Base-by-base conservation (phyloP, 495 filamentous ascomycete species). In the Patellaria atrata region DNA sequence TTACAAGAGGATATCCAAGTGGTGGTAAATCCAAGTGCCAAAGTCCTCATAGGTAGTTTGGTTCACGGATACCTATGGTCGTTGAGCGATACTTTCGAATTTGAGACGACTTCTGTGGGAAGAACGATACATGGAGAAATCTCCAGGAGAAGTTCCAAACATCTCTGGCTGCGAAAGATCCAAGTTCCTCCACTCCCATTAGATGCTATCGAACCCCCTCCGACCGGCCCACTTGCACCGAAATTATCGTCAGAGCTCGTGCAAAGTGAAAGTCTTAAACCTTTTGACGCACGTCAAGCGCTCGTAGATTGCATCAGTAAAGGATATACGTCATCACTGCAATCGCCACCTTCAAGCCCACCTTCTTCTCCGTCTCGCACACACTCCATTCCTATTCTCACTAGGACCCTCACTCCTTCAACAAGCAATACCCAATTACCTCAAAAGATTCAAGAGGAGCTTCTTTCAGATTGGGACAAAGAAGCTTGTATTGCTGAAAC, bases 41-140 rank as follows among this genome's bases (percentile, higher is more conserved):
- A 83, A 45, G 64, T 89, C 16, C 73, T 80, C 17, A 61, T 89
- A 14, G 86, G 81, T 22, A 83, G 77, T 49, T 60, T 94, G 32
- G 77, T 85, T 15, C 79, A 87, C 50, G 84, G 85, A 4, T 93
- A 93, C 57, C 68, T 93, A 28, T 83, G 80, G 73, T 64, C 71
- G 12, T 44, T 93, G 38, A 75, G 67, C 13, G 76, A 86, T 41
- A 72, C 69, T 36, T 89, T 92, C 42, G 73, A 82, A 8, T 76
- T 87, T 41, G 75, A 84, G 25, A 63, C 64, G 7, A 71, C 75
- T 0, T 55, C 58, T 10, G 60, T 78, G 21, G 83, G 82, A 7
- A 62, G 65, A 27, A 72, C 69, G 8, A 73, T 94, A 19, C 67
- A 75, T 35, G 72, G 64, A 28, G 86, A 93, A 52, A 77, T 93